These are phyloP conservation scores for Pleurotus salmoneostramineus DNA, from an alignment of 768 basidiomycete genomes.

Conservation along the genomic window DNA sequence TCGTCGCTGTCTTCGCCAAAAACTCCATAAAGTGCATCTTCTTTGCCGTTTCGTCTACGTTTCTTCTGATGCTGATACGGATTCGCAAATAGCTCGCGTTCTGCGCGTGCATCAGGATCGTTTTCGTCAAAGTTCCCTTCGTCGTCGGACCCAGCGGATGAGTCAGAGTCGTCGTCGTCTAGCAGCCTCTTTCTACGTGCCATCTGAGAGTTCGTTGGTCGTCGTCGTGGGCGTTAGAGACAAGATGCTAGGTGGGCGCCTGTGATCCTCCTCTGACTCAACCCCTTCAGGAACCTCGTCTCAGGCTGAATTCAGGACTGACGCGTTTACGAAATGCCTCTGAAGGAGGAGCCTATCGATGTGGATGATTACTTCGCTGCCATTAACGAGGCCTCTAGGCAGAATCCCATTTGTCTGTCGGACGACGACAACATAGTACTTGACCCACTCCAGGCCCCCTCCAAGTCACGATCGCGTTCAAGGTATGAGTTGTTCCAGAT, in stretches of 20 bases:
- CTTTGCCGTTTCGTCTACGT: conserved; percentile 59
- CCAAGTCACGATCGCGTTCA: too few relatives aligned
- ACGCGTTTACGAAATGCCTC: too few relatives aligned
- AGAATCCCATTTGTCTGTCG: too few relatives aligned
- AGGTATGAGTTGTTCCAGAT: too few relatives aligned
- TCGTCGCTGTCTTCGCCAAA: conserved; percentile 73
- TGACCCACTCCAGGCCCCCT: too few relatives aligned
- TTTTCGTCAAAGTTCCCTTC: conserved; percentile 41
- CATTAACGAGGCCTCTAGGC: too few relatives aligned
- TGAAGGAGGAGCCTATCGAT: too few relatives aligned
- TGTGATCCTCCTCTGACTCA: neutral
- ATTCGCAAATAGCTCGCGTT: conserved; percentile 72
- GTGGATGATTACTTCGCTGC: too few relatives aligned
- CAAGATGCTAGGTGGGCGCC: neutral
- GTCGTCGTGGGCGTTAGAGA: neutral
- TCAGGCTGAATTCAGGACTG: too few relatives aligned
- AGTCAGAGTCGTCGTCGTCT: conserved; percentile 69
- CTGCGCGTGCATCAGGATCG: conserved; percentile 64
- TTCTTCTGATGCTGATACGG: conserved; percentile 68
- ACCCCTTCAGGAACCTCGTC: neutral
- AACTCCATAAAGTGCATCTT: conserved; percentile 73
- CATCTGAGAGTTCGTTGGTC: conserved; percentile 34
- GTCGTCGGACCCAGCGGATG: conserved; percentile 54
- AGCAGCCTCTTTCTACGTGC: conserved; percentile 75
- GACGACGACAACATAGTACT: too few relatives aligned